Evolutionary conservation across 208 protist genomes (phyloP).

Genomic region (Naegleria lovaniensis): DNA sequence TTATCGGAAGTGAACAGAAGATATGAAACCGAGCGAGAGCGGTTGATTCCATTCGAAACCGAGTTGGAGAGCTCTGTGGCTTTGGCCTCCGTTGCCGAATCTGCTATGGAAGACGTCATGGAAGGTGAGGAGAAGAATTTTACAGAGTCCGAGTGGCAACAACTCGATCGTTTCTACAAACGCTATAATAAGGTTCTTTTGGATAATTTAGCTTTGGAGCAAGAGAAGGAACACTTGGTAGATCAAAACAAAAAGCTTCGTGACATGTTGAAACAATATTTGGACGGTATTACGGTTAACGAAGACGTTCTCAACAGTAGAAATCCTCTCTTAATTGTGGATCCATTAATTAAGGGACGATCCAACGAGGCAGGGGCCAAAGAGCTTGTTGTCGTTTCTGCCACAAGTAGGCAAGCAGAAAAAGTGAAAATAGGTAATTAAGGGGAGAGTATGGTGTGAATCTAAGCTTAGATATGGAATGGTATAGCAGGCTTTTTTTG

Average conservation of each 20-base stretch:
- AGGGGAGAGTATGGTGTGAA: background rate
- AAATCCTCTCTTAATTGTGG: slow-evolving; percentile 48
- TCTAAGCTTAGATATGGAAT: too few relatives aligned
- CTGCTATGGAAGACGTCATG: background rate
- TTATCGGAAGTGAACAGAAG: slow-evolving; percentile 80
- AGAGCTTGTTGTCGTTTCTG: background rate
- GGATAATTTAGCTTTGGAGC: slow-evolving; percentile 80
- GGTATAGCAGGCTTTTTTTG: too few relatives aligned
- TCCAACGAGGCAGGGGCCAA: background rate
- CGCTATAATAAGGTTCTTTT: slow-evolving; percentile 89
- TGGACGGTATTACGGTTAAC: slow-evolving; percentile 87
- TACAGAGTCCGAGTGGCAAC: slow-evolving; percentile 62
- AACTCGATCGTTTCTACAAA: slow-evolving; percentile 83
- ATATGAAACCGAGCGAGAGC: slow-evolving; percentile 89
- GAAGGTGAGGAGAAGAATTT: background rate
- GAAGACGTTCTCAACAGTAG: slow-evolving; percentile 58
- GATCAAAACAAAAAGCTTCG: slow-evolving; percentile 78
- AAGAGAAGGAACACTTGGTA: slow-evolving; percentile 73
- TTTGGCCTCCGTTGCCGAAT: background rate
- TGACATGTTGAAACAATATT: slow-evolving; percentile 80
- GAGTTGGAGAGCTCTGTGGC: slow-evolving; percentile 38
- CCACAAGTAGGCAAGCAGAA: background rate
- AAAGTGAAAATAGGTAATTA: background rate
- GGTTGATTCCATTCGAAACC: slow-evolving; percentile 74
- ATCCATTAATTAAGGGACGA: background rate